phyloP scores from a whole-genome alignment of 345 rosid genomes.

The Bretschneidera sinensis region DNA sequence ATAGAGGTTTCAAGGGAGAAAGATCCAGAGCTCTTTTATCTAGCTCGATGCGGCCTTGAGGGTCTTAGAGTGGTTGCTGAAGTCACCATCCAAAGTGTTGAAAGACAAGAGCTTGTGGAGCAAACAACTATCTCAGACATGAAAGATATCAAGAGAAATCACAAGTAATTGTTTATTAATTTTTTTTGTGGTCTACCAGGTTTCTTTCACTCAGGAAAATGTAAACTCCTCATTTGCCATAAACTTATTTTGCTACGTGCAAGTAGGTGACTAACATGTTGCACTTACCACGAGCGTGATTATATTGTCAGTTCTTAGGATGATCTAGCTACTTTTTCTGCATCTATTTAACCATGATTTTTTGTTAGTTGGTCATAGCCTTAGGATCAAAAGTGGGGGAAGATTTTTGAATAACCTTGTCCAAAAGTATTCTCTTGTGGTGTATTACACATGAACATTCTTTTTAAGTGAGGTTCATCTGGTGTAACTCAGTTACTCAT shows the following conservation, averaged over 20 bases:
- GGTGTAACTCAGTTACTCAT: background rate
- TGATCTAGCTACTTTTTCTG: background rate
- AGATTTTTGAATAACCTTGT: background rate
- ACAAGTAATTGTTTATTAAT: slow-evolving; percentile 52
- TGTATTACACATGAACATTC: background rate
- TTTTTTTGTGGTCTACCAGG: background rate
- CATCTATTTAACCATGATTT: no score
- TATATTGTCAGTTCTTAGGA: background rate
- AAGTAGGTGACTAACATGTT: background rate
- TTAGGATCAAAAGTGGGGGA: no score
- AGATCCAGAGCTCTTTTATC: slow-evolving; percentile 83
- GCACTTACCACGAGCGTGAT: background rate
- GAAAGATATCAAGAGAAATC: slow-evolving; percentile 82
- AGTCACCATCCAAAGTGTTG: slow-evolving; percentile 91
- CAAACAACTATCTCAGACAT: slow-evolving; percentile 71
- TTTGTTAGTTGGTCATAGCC: no score
- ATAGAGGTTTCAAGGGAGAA: slow-evolving; percentile 80
- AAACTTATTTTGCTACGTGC: background rate
- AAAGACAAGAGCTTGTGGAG: slow-evolving; percentile 90
- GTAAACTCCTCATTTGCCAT: background rate
- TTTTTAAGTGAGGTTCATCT: background rate
- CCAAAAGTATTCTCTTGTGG: background rate
- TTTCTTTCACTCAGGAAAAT: slow-evolving; percentile 1
- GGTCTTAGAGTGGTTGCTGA: slow-evolving; percentile 97
- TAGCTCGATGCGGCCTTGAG: slow-evolving; percentile 94